phyloP scores from a whole-genome alignment of 345 rosid species.

The Clarkia xantiana region DNA sequence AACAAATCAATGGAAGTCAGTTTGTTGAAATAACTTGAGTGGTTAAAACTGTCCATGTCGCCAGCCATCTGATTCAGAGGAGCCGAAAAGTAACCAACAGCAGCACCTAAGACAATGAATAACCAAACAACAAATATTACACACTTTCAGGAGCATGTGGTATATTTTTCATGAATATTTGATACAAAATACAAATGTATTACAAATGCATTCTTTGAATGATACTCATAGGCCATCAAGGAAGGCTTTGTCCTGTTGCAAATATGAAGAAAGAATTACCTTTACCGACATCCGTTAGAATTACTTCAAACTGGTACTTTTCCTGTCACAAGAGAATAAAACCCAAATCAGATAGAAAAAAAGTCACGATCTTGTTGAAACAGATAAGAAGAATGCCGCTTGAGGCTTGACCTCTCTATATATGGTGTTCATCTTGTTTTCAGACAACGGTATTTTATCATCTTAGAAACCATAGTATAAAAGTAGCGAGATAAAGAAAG shows the following conservation, averaged over 20 bases:
- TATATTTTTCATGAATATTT: background rate
- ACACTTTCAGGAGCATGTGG: background rate
- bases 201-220: too few relatives aligned
- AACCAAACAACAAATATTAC: background rate
- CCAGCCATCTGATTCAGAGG: constrained; percentile 53
- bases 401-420: background rate
- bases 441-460: too few relatives aligned
- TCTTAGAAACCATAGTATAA: too few relatives aligned
- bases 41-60: constrained; percentile 23
- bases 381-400: background rate
- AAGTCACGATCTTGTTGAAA: background rate
- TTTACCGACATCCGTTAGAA: constrained; percentile 56
- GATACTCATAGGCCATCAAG: too few relatives aligned
- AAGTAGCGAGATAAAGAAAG: too few relatives aligned
- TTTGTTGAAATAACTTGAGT: constrained; percentile 32
- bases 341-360: constrained; percentile 1
- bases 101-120: constrained; percentile 35
- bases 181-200: too few relatives aligned
- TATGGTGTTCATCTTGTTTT: too few relatives aligned
- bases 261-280: constrained; percentile 23
- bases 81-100: constrained; percentile 62
- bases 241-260: too few relatives aligned
- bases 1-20: constrained; percentile 58
- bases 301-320: constrained; percentile 41
- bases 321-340: constrained; percentile 34